Conservation (phyloP, 768 basidiomycete genomes). For the Podaxis sp. region DNA sequence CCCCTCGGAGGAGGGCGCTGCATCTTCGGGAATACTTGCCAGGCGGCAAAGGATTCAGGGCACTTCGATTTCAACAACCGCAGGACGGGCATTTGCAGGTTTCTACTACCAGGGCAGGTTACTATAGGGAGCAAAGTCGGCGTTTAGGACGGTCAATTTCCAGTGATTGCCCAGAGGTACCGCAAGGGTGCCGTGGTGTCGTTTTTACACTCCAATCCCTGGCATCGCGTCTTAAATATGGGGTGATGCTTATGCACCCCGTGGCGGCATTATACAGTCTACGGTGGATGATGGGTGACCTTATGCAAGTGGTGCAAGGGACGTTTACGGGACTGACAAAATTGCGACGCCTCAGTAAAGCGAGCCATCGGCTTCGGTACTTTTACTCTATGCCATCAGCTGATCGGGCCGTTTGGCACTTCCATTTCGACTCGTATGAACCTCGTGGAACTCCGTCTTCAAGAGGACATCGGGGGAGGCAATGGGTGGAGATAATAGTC, state of each 20-base stretch:
- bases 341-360: neutral
- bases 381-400: neutral
- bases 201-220: neutral
- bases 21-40: neutral
- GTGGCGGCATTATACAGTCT: neutral
- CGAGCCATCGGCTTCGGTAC: neutral
- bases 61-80: neutral
- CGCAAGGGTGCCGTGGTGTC: too few species aligned
- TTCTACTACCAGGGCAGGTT: neutral
- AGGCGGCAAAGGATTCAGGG: neutral
- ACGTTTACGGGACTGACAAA: neutral
- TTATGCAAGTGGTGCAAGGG: neutral
- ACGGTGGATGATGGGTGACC: too few species aligned
- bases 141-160: neutral
- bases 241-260: neutral
- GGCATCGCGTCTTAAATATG: neutral
- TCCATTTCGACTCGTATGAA: neutral
- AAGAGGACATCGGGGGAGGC: neutral
- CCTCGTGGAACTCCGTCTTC: neutral
- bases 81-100: neutral
- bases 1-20: neutral
- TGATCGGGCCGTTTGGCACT: neutral
- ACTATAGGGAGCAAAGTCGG: neutral
- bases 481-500: neutral
- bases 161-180: too few species aligned